Evolutionary conservation across 164 flowering plant genomes (phyloP).

Genomic region (Amborella trichopoda): DNA sequence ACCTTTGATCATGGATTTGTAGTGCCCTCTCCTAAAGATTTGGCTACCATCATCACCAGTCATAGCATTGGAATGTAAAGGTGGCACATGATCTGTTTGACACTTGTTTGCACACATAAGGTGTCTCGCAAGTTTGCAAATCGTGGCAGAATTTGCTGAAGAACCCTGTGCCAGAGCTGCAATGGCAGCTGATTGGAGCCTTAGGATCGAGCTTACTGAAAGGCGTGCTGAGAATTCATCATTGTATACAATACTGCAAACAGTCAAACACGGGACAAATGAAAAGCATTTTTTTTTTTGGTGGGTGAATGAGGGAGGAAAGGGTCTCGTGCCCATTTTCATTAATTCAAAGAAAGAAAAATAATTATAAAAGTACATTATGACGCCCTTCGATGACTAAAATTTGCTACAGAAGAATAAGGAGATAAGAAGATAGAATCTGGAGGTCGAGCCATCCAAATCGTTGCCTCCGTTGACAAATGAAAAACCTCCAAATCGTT

Average conservation of each 20-base stretch:
- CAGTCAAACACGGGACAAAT: background rate
- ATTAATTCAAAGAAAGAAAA: no score
- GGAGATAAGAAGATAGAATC: no score
- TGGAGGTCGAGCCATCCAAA: no score
- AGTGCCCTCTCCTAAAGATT: conserved; percentile 7
- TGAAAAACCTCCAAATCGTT: no score
- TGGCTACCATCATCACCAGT: conserved; percentile 12
- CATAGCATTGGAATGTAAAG: conserved; percentile 3
- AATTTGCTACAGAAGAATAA: no score
- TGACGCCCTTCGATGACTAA: no score
- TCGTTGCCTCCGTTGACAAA: no score
- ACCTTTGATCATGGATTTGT: conserved; percentile 14
- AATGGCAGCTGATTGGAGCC: conserved; percentile 73
- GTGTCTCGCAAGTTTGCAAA: conserved; percentile 45
- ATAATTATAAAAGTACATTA: no score
- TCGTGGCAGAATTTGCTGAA: conserved; percentile 37
- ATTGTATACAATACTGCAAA: conserved; percentile 55
- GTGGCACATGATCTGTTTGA: conserved; percentile 15
- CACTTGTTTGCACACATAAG: conserved; percentile 28
- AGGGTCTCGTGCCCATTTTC: no score
- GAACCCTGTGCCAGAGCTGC: conserved; percentile 50
- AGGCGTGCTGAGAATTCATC: conserved; percentile 83
- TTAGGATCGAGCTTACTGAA: conserved; percentile 58
- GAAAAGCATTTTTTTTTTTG: no score
- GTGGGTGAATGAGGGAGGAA: no score